These are phyloP conservation scores for Globisporangium sylvaticum DNA, from an alignment of 352 stramenopile genomes.

Conservation along the genomic window DNA sequence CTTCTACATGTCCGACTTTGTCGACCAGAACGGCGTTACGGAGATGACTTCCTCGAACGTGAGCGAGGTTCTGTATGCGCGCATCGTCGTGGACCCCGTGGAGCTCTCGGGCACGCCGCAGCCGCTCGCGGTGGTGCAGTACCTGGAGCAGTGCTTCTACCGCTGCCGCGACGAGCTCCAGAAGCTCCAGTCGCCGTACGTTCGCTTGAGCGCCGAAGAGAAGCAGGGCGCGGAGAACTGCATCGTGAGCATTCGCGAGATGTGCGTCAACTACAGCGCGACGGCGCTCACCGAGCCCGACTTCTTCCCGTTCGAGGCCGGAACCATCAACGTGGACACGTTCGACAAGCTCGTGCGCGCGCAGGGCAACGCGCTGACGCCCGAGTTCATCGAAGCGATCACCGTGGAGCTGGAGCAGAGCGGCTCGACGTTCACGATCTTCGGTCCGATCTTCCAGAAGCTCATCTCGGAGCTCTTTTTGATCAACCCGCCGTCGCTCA, in stretches of 20 bases:
- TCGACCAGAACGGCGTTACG: slow-evolving; percentile 13
- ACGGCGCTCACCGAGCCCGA: slow-evolving; percentile 81
- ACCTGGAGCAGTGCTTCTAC: slow-evolving; percentile 77
- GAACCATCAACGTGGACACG: slow-evolving; percentile 60
- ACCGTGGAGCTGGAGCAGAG: slow-evolving; percentile 48
- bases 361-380: slow-evolving; percentile 48
- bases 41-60: slow-evolving; percentile 37
- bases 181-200: slow-evolving; percentile 60
- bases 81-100: slow-evolving; percentile 53
- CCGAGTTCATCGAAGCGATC: slow-evolving; percentile 56
- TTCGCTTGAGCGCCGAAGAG: slow-evolving; percentile 38
- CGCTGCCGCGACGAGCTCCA: slow-evolving; percentile 65
- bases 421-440: slow-evolving; percentile 44
- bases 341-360: slow-evolving; percentile 66
- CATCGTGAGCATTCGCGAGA: slow-evolving; percentile 53
- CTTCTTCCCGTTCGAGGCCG: slow-evolving; percentile 75
- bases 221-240: slow-evolving; percentile 52
- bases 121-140: slow-evolving; percentile 56
- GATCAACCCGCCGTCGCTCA: slow-evolving; percentile 71
- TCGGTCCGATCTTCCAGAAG: slow-evolving; percentile 79
- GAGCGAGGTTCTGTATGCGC: slow-evolving; percentile 69
- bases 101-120: slow-evolving; percentile 46
- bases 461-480: slow-evolving; percentile 74
- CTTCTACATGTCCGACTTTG: slow-evolving; percentile 41
- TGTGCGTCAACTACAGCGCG: slow-evolving; percentile 85